phyloP scores from a whole-genome alignment of 1,139 yeast species.

The Debaryomyces nepalensis region DNA sequence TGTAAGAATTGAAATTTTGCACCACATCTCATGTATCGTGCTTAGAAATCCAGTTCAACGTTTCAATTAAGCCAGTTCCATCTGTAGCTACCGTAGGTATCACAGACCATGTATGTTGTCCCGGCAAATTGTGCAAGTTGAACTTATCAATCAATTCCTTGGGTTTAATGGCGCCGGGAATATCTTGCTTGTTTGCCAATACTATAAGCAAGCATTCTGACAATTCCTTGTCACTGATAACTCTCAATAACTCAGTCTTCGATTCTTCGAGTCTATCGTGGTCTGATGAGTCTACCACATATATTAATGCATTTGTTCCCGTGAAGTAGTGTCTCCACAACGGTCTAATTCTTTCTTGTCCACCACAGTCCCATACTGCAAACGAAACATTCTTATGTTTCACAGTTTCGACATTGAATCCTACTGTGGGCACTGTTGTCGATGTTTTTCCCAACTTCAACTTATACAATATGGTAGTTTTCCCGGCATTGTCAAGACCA shows the following conservation, averaged over 20 bases:
- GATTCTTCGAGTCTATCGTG: constrained; percentile 74
- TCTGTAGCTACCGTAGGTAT: constrained; percentile 77
- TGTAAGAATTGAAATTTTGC: constrained; percentile 7
- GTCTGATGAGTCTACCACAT: constrained; percentile 87
- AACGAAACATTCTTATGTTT: constrained; percentile 84
- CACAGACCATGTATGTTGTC: constrained; percentile 72
- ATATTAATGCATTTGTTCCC: constrained; percentile 91
- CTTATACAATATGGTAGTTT: constrained; percentile 78
- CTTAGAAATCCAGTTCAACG: constrained; percentile 73
- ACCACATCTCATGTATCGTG: constrained; percentile 46
- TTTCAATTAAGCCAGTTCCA: constrained; percentile 76
- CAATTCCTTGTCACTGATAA: constrained; percentile 80
- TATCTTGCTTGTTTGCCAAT: constrained; percentile 90
- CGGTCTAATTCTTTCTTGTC: constrained; percentile 88
- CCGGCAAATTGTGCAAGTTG: constrained; percentile 56
- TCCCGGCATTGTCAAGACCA: constrained; percentile 92
- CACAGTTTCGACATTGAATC: constrained; percentile 92
- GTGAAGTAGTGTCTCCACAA: constrained; percentile 95
- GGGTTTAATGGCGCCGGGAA: constrained; percentile 64
- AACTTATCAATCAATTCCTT: constrained; percentile 65
- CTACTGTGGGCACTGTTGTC: constrained; percentile 91
- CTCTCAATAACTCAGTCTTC: constrained; percentile 75
- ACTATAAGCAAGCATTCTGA: constrained; percentile 77
- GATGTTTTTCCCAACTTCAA: constrained; percentile 75
- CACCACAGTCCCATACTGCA: constrained; percentile 98